Evolutionary conservation across 192 early-diverging fungal species (phyloP).

Genomic region (Obelidium mucronatum): DNA sequence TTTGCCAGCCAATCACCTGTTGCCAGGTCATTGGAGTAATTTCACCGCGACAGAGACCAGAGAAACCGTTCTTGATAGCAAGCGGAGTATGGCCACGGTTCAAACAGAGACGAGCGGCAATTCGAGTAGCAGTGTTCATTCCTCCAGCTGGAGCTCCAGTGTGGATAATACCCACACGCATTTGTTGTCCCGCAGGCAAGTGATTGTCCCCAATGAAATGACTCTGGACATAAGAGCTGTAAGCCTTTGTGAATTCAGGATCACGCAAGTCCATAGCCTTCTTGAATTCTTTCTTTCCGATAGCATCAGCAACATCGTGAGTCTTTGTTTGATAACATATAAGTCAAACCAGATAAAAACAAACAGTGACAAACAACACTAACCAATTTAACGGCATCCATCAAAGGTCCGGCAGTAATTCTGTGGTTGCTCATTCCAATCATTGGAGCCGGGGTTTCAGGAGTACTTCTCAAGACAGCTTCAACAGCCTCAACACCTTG

Average conservation of each 20-base stretch:
- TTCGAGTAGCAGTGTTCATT: conserved; percentile 95
- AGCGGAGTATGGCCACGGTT: conserved; percentile 89
- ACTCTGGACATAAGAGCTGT: conserved; percentile 58
- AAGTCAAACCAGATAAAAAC: background rate
- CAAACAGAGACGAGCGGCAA: conserved; percentile 80
- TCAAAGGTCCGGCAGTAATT: conserved; percentile 83
- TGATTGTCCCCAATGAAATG: conserved; percentile 49
- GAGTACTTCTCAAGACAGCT: conserved; percentile 84
- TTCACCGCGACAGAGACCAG: conserved; percentile 85
- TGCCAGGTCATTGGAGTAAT: conserved; percentile 82
- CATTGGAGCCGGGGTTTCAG: conserved; percentile 88
- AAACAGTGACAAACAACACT: conserved; percentile 25
- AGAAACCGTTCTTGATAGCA: conserved; percentile 92
- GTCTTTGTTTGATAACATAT: conserved; percentile 61
- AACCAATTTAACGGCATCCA: conserved; percentile 90
- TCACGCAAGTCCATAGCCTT: conserved; percentile 91
- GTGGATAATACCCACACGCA: conserved; percentile 92
- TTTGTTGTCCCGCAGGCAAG: conserved; percentile 65
- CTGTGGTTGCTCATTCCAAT: conserved; percentile 93
- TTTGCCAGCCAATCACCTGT: conserved; percentile 90
- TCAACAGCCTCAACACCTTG: conserved; percentile 96
- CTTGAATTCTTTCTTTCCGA: conserved; percentile 81
- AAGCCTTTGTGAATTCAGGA: conserved; percentile 73
- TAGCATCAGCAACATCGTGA: conserved; percentile 84
- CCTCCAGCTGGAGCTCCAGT: conserved; percentile 96